Percentiles rank a stretch among this genome's conserved stretches.
These are phyloP conservation scores for Moesziomyces sp. DNA, from an alignment of 1,284 basidiomycete species.

Conservation along the genomic window DNA sequence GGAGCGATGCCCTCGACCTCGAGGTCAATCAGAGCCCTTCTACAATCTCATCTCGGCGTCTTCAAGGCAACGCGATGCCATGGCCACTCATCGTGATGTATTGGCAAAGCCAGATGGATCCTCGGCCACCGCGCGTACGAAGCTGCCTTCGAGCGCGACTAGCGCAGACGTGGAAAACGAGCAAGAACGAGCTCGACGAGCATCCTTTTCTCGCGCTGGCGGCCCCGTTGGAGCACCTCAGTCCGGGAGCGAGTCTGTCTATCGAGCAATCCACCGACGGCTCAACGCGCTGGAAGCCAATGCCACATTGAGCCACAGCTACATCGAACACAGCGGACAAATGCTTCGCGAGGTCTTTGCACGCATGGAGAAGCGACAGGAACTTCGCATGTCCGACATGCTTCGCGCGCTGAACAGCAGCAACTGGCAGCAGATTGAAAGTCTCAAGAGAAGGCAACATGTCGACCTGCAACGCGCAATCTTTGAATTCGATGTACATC, in stretches of 20 bases:
- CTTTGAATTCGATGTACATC: constrained; percentile 78
- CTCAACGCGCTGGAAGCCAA: constrained; percentile 86
- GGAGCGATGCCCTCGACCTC: constrained; percentile 10
- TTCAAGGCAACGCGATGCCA: neutral
- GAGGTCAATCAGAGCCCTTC: constrained; percentile 8
- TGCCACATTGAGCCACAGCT: constrained; percentile 84
- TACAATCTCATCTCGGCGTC: constrained; percentile 3
- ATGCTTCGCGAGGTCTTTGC: constrained; percentile 81
- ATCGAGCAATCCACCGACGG: constrained; percentile 93
- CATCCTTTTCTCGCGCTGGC: constrained; percentile 4
- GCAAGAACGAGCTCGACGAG: constrained; percentile 8
- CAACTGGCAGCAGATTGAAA: constrained; percentile 71
- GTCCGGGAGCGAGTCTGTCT: constrained; percentile 78
- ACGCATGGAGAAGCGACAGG: constrained; percentile 73
- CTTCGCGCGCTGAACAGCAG: constrained; percentile 71
- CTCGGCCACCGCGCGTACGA: neutral
- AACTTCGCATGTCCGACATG: constrained; percentile 73
- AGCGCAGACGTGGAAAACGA: constrained; percentile 10
- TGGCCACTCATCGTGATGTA: neutral
- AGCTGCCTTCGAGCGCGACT: neutral
- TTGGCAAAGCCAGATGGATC: neutral
- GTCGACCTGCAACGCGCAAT: constrained; percentile 75
- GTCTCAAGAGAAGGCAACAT: constrained; percentile 49
- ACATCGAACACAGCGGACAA: constrained; percentile 88
- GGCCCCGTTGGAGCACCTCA: constrained; percentile 2